Base-by-base conservation (phyloP, 257 asterid genomes). In the Avicennia marina region DNA sequence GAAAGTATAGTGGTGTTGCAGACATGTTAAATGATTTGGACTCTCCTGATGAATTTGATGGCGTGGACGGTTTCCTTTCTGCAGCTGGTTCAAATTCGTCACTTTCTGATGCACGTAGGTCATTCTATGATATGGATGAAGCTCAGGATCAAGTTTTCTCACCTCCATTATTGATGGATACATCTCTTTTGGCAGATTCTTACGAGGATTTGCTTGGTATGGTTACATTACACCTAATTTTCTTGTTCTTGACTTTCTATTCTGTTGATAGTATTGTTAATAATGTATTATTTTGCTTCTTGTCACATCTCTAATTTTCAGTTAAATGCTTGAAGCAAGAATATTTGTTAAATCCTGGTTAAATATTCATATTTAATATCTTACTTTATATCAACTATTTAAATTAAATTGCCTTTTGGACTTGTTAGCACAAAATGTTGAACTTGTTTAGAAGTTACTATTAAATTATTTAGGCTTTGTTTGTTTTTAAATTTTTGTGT, bases 141-240 rank as follows among this genome's bases (percentile, higher is more conserved):
- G 74, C 72, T 66, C 88, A 72, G 53, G 95, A 86, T 74, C 95
- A 86, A 80, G 95, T 84, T 60, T 88, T 89, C 66, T 93, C 99
- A 51, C 99, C 97, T 67, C 97, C 97, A 60, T 75, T 93, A 62
- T 74, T 93, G 29, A 89, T 84, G 89, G 97, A 89, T 65, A 51
- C 89, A 7, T 75, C 94, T 50, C 72, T 90, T 44, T 64, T 82
- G 54, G 85, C 76, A 6, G 99, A 93, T 75, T 69, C 89, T 45
- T 93, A 93, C 2, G 99, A 89, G 70, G 99, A 93, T 76, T 78
- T 93, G 75, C 97, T 93, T 58, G 99, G 99, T 93, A 78, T 25
- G 89, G 26, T 42, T 34, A 53, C 38, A 18, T 52, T 19, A 27
- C 48, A 26, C 31, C 52, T 41, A 44, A 46, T 18, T 53, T 24